Evolutionary conservation across 106 monocot species (phyloP).

Genomic region (Acanthochlamys bracteata): DNA sequence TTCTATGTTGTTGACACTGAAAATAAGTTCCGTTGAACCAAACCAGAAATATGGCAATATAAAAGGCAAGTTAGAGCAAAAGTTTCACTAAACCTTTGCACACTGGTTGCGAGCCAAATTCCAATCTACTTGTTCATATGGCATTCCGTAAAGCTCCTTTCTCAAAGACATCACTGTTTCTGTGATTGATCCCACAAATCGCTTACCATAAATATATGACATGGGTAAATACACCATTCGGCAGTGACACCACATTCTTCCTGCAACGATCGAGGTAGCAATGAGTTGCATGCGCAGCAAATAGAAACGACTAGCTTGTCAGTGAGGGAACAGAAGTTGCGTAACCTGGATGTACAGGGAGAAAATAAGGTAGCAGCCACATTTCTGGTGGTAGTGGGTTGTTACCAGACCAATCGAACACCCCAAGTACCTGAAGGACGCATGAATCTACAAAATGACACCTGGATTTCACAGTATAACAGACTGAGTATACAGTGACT

Average conservation of each 20-base stretch:
- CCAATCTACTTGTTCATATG: conserved; percentile 78
- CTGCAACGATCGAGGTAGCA: conserved; percentile 17
- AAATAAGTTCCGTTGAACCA: too few species aligned
- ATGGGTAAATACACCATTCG: conserved; percentile 90
- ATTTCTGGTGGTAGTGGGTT: conserved; percentile 88
- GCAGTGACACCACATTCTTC: conserved; percentile 90
- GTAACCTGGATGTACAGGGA: conserved; percentile 95
- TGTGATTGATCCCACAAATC: conserved; percentile 84
- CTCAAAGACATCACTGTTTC: conserved; percentile 52
- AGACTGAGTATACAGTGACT: too few species aligned
- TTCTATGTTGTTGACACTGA: too few species aligned
- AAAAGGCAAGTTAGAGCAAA: not conserved
- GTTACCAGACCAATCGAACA: conserved; percentile 91
- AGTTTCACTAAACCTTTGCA: conserved; percentile 63
- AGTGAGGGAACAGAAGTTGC: too few species aligned
- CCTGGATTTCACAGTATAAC: too few species aligned
- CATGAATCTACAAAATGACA: too few species aligned
- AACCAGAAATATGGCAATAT: not conserved
- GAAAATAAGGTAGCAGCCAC: conserved; percentile 67
- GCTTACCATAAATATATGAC: conserved; percentile 89
- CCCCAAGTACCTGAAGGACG: conserved; percentile 67
- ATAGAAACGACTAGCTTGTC: too few species aligned
- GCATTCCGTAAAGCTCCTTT: conserved; percentile 52
- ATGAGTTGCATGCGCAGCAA: too few species aligned
- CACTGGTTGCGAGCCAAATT: conserved; percentile 69